Base-by-base conservation (phyloP, 2,329 filamentous ascomycete species). In the Xylariales sp. region DNA sequence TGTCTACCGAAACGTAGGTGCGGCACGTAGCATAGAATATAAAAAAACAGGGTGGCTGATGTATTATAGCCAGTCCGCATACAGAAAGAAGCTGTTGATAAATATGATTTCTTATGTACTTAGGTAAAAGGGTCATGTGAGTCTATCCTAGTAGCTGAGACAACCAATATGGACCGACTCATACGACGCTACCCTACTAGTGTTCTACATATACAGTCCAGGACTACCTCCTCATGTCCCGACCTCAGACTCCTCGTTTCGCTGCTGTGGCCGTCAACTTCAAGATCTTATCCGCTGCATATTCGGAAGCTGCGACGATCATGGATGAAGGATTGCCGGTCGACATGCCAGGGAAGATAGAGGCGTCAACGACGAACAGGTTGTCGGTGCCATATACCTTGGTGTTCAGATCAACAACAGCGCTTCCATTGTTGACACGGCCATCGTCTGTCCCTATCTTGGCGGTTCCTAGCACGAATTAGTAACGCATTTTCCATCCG, bases 331-430 rank as follows among this genome's bases (percentile, higher is more conserved):
- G 84, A 61, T 88, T 88, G 20, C 80, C 80, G 0, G 80, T 81
- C 2, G 80, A 73, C 56, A 86, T 76, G 45, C 83, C 82, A 0
- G 83, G 82, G 64, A 85, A 83, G 52, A 86, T 80, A 44, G 76
- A 78, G 1, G 75, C 82, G 51, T 86, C 82, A 3, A 86, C 78
- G 12, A 85, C 75, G 53, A 80, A 84, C 32, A 84, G 66, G 61
- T 85, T 84, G 53, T 84, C 77, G 1, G 76, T 84, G 24, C 80
- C 80, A 52, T 78, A 84, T n/a, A 84, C 78, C 63, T 76, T 79
- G 50, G 78, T 74, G 61, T 84, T 65, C 4, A 70, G 61, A 47
- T 84, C 81, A 2, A 84, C 81, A 8, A 85, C 81, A 0, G 77
- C 65, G 8, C 68, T 72, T 12, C 80, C 78, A 34, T 66, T 64